These are phyloP conservation scores for Fusarium sp. DNA, from an alignment of 2,329 filamentous ascomycete species.

Conservation along the genomic window DNA sequence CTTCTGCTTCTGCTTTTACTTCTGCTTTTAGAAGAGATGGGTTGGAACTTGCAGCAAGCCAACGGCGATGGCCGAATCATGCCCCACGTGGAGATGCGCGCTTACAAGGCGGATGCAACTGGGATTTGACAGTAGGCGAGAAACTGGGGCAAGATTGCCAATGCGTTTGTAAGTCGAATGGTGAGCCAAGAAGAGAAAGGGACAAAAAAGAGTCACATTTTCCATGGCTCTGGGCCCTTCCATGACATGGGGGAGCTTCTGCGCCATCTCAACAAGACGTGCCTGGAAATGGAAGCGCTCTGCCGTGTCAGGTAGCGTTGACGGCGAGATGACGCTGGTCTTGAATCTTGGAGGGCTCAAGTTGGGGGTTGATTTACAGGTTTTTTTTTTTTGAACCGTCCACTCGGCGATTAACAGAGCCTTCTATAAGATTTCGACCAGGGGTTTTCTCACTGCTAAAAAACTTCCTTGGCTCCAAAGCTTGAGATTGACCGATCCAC, in stretches of 20 bases:
- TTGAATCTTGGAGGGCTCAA: not conserved
- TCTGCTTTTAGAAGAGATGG: not conserved
- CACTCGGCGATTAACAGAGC: constrained; percentile 12
- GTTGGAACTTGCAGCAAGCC: not conserved
- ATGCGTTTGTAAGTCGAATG: not conserved
- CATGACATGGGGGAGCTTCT: constrained; percentile 19
- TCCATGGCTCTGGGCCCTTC: constrained; percentile 17
- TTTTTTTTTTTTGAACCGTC: constrained; percentile 5
- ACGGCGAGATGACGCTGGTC: constrained; percentile 36
- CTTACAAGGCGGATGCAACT: constrained; percentile 35
- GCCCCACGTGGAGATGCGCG: constrained; percentile 44
- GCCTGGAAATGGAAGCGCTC: constrained; percentile 2
- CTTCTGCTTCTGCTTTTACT: not conserved
- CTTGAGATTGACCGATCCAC: constrained; percentile 29
- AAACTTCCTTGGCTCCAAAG: constrained; percentile 1
- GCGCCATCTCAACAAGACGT: constrained; percentile 13
- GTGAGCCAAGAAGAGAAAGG: not conserved
- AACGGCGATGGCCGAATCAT: constrained; percentile 41
- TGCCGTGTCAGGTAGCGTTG: constrained; percentile 25
- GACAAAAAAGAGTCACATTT: constrained; percentile 31
- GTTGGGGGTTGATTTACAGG: constrained; percentile 1
- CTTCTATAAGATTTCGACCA: constrained; percentile 7
- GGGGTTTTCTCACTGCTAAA: not conserved
- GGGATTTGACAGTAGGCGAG: constrained; percentile 18
- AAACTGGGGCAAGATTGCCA: not conserved